Base-by-base conservation (phyloP, 1,139 yeast genomes). In the Sugiyamaella grinbergsii region DNA sequence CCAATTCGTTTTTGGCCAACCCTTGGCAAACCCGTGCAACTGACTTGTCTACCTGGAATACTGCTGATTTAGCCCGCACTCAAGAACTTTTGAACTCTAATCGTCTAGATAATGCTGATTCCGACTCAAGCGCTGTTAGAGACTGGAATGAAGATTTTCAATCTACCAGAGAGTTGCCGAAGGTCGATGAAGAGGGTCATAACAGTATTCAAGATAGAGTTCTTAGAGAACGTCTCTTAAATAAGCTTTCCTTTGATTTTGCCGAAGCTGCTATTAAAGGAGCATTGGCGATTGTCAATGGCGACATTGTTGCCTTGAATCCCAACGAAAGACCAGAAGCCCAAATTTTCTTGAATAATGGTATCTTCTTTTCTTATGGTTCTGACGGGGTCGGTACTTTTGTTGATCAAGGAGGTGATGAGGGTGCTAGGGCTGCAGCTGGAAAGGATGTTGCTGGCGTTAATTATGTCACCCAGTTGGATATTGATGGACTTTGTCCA, bases 81-180 rank as follows among this genome's bases (percentile, higher is more conserved):
- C 94, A 85, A 70, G 43, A 50, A 34, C 47, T 54, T 13, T 51
- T 57, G 33, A 47, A 40, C 24, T 38, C 46, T 24, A 53, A 47
- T 31, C 28, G 46, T 13, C 16, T 43, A 11, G 50, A 51, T 28
- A 38, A 42, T 22, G 44, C 39, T 15, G 50, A 33, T 13, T 45
- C 49, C 38, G 29, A 37, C 26, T 42, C 53, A 11, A 34, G 38
- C 23, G 20, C 73, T 29, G 77, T 74, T 53, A 81, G 83, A 60
- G 96, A 90, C 61, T 91, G 95, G 90, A 90, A 90, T 65, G 96
- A 86, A 58, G 97, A 93, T 60, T 81, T 83, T 62, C 98, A 93
- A 71, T 76, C 88, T 5, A 76, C 89, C 46, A 79, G 82, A 56
- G 97, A 89, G 60, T 74, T 89, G 56, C 82, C 88, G 23, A 74